Evolutionary conservation across 2,329 filamentous ascomycete genomes (phyloP), one percentile per base, ranked within the genome.

Genomic region (Colletotrichum sojae): DNA sequence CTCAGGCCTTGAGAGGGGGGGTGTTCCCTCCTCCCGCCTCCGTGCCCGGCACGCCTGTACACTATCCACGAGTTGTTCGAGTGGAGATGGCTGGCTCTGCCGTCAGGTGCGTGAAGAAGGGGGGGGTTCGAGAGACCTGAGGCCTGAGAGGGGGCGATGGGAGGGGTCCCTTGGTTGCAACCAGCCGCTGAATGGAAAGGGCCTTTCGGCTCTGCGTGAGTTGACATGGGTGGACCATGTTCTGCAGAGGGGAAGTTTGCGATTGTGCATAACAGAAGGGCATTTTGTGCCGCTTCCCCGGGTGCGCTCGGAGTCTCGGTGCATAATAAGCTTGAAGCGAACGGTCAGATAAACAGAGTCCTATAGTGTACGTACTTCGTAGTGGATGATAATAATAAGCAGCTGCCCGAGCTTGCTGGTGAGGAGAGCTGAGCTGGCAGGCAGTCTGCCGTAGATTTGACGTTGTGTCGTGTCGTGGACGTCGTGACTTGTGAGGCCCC

Each of bases 341-440:
- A 54, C n/a, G 62, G 67, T 69, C 67, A 67, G 55, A 67, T 67
- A 69, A 69, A 69, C 55, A 69, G 8, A 12, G 46, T 25, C 3
- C 9, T 49, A 22, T 49, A 22, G n/a, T n/a, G n/a, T n/a, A n/a
- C n/a, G n/a, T n/a, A n/a, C n/a, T n/a, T n/a, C n/a, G n/a, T 51
- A 18, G 45, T 36, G 31, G 31, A 36, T n/a, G n/a, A n/a, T n/a
- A n/a, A n/a, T n/a, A n/a, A n/a, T 36, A 36, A 36, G 39, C 53
- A 53, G 58, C n/a, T 61, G 48, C 58, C 46, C 31, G 31, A 36
- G 31, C 58, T 61, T 39, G 54, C 40, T 31, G 39, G 36, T 48
- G 31, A 52, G 43, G 39, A 48, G 39, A 10, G 36, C 49, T 43
- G 63, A 18, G 53, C 22, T n/a, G 36, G 36, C 36, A 36, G 18